Base-by-base conservation (phyloP, 768 basidiomycete genomes). In the Termitomyces eurrhizus region DNA sequence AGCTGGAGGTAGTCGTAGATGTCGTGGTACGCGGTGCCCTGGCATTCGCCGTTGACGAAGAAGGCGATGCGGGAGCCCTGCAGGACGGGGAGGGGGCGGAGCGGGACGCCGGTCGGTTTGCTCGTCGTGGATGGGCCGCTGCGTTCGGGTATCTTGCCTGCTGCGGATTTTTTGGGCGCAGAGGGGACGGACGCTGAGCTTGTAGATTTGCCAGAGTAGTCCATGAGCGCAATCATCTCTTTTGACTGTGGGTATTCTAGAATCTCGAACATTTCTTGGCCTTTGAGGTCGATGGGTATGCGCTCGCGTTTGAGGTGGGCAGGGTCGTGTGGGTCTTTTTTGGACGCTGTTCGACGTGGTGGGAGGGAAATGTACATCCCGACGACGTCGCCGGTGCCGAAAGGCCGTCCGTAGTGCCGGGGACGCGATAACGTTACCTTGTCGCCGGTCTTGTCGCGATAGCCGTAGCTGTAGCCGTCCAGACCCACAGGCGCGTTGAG, bases 181-280 rank as follows among this genome's bases (percentile, higher is more conserved):
- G 87, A 84, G 26, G 84, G 86, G 6, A 85, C 74, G 41, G 85
- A 83, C 3, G 80, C 75, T 4, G 84, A 79, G 58, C 75, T 80
- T 7, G 79, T 79, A 3, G 81, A 73, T 71, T 89, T 90, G 16
- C 78, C 81, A 49, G 84, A 81, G 69, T 83, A 86, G 64, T 95
- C 93, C 81, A 95, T 86, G 62, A 98, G 84, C 41, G 87, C 78
- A 13, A 83, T 78, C 97, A 98, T 98, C 75, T 99, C 97, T 72
- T 95, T 97, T 33, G 82, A 85, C 60, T 87, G 85, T 11, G 86
- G 74, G 71, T 97, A 98, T 72, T 98, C 96, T 62, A 92, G 78
- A 61, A 87, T 87, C 76, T 99, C 97, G 72, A 98, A 98, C 71
- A 95, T 95, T 64, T 93, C 90, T 73, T 96, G 95, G n/a, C 92